Base-by-base conservation (phyloP, 345 rosid genomes). In the Moricandia moricandioides region DNA sequence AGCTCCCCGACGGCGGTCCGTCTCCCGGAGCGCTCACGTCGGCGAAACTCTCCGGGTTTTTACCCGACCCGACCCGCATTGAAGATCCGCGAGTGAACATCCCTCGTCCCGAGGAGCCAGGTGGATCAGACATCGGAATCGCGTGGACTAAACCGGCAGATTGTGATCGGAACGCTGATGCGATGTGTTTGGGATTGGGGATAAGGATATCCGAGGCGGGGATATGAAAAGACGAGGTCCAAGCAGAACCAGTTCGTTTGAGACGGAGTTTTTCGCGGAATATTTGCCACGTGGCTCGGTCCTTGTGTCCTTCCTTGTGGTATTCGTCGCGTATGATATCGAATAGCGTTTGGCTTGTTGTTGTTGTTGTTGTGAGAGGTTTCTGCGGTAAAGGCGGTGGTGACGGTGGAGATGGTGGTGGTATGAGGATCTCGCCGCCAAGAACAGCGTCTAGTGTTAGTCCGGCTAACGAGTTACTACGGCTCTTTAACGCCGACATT, bases 211-310 rank as follows among this genome's bases (percentile, higher is more conserved):
- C 97, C 1, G 96, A 85, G 18, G 88, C 52, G 5, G 93, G 97
- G 39, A 83, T 77, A 31, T 37, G 81, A 6, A 78, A 78, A 12
- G 87, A 76, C 14, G 94, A 86, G 31, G 85, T 83, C 96, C 93
- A 89, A 63, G 87, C 91, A 17, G 90, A 78, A 56, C 88, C 89
- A 27, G 88, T 85, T 4, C 93, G 84, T 79, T 81, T 88, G 4
- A 91, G 85, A n/a, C 92, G 86, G 63, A 91, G 84, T 68, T 79
- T 85, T n/a, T 88, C 96, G 24, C 92, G 83, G 82, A 94, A 86
- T 9, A 80, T 80, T 57, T 86, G 88, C 97, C 98, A 91, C 82
- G 85, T 86, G 78, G 83, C 85, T 60, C 81, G 82, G 40, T 94
- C 97, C 31, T 82, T 88, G 58, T 71, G 79, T 2, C 79, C 82